Base-by-base conservation (phyloP, 371 early-diverging fungal species). In the Syncephalastrum contaminatum region DNA sequence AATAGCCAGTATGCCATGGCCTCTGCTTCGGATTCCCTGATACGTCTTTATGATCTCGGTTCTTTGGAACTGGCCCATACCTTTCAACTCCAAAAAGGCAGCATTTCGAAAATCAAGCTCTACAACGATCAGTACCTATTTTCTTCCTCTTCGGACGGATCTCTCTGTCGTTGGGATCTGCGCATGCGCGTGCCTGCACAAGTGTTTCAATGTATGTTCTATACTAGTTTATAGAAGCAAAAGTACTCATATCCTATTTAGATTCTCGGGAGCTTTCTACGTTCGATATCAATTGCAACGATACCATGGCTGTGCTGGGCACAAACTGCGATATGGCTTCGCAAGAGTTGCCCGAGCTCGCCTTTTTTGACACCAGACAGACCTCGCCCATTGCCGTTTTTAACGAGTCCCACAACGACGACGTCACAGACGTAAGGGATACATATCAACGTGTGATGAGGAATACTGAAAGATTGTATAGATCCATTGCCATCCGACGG, bases 401-500 rank as follows among this genome's bases (percentile, higher is more conserved):
- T 62, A 72, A 64, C 5, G 93, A 94, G 56, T 92, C 91, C 4
- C 95, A 96, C 62, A 87, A 85, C 25, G 95, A 97, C 59, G 96
- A 96, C 63, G 79, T 97, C n/a, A 94, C 96, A 4, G 74, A 77
- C 43, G 73, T 73, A 70, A 58, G 14, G 8, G 42, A 10, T 4
- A 39, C 14, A 19, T 13, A 14, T 24, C 3, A 27, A 8, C 15
- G 4, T 0, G 4, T 4, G 4, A 12, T 13, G 5, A 4, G 13
- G 24, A 4, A 13, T 22, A 8, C 16, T 30, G 19, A 13, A 22
- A 4, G 16, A 21, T 16, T 55, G 13, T 27, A 1, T 86, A 91
- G 69, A 81, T 95, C 40, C 75, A 84, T 52, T 89, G 93, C 69
- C 93, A 94, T 58, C 92, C 93, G 7, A 73, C 67, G 15, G 58